Base-by-base conservation (phyloP, 768 basidiomycete genomes). In the Lepiota brunneoincarnata region DNA sequence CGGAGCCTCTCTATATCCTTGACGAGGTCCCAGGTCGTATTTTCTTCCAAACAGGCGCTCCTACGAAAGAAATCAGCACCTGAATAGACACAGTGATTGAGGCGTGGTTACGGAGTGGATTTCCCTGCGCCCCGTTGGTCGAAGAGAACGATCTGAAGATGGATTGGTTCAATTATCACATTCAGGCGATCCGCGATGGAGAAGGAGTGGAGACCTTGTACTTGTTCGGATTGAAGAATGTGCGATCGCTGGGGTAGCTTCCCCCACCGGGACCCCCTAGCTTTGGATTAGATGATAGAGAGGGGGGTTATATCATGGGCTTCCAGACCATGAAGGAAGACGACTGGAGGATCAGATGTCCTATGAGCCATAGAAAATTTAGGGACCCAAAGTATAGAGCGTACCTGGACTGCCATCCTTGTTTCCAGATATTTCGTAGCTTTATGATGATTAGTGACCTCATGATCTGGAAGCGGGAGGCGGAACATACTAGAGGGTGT, bases 21-120 rank as follows among this genome's bases (percentile, higher is more conserved):
- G 21, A 98, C 92, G 38, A 96, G 83, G 64, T 93, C 87, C 91
- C 91, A 93, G 4, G 94, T 97, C 2, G 93, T 97, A 69, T 98
- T 98, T 47, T 93, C 87, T 59, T 90, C 86, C 1, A 87, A 69
- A 28, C 69, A 87, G 6, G 93, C 93, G 51, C 66, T 79, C 69
- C 90, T 93, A 42, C 31, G 20, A 12, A 41, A 55, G 36, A 11
- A 35, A 34, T 39, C 15, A 47, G 14, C 6, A 23, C 53, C 9
- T 2, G 24, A 15, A 18, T 41, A 7, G 9, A 43, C 34, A 38
- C 4, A 20, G 9, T 7, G 36, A 39, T 23, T 14, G 44, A 38
- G 26, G 37, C 26, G 35, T 34, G 74, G 85, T 57, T 67, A 91
- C 83, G 94, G 94, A 0, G 78, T 90, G 15, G 90, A 92, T 62